These are phyloP conservation scores for Coccomyxa subellipsoidea DNA, from an alignment of 163 green algal species.

Conservation along the genomic window DNA sequence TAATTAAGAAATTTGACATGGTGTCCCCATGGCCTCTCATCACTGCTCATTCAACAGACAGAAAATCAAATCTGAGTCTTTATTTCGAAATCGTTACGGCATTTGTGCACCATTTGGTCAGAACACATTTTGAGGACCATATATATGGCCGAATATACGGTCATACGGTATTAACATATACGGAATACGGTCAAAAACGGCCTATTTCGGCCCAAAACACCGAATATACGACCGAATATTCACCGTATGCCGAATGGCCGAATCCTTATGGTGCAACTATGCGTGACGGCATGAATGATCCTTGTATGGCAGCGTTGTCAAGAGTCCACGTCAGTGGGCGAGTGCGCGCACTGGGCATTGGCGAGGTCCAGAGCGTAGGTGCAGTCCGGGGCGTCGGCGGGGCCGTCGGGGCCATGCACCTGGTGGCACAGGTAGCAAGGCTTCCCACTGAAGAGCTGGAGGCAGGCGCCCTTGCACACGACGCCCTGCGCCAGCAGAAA, in stretches of 20 bases:
- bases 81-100: too few species aligned
- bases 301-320: background rate
- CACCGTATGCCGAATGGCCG: too few species aligned
- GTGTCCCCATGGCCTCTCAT: background rate
- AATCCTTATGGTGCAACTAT: background rate
- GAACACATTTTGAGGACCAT: too few species aligned
- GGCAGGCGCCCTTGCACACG: constrained; percentile 57
- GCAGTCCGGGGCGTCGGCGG: constrained; percentile 13
- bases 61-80: too few species aligned
- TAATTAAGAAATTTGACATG: background rate
- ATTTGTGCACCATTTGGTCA: too few species aligned
- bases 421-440: constrained; percentile 61
- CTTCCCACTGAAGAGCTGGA: constrained; percentile 31
- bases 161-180: too few species aligned
- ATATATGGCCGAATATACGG: too few species aligned
- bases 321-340: background rate
- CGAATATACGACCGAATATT: too few species aligned
- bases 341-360: constrained; percentile 47
- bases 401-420: background rate
- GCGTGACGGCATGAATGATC: background rate
- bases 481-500: background rate
- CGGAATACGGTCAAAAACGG: too few species aligned
- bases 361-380: constrained; percentile 81
- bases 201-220: too few species aligned
- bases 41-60: background rate